Evolutionary conservation across 2,329 filamentous ascomycete genomes (phyloP), one percentile per base, ranked within the genome.

Genomic region (Nothomitra cinnamomea): DNA sequence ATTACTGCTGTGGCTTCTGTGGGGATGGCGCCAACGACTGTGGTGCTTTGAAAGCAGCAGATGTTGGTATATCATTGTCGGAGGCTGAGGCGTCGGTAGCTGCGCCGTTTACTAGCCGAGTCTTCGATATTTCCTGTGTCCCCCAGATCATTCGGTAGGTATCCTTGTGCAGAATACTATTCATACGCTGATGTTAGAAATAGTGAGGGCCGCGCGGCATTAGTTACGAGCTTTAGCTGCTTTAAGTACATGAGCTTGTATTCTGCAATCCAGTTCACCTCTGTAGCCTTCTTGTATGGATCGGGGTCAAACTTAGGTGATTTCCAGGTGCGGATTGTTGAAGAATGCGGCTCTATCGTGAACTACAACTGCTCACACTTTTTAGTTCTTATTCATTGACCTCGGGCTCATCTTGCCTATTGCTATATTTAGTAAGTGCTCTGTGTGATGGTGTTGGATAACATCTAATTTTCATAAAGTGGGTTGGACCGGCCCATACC

Each of bases 161-260:
- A 25, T 25, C 24, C n/a, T n/a, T 42, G 40, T 15, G 43, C 40
- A 2, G 19, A 24, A 49, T 17, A 13, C 3, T 17, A 8, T 32
- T 40, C 5, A n/a, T 17, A 10, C 15, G 38, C n/a, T 21, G 22
- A 24, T n/a, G 43, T 41, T n/a, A 6, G 54, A 67, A 51, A 58
- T 67, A 82, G 88, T 59, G 92, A 98, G 72, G 92, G 92, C 19
- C 82, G 94, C 57, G 90, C 90, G 19, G 87, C 94, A 35, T 76
- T 98, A 35, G 89, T 96, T n/a, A 98, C 92, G 12, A 95, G 88
- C 67, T 98, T 98, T 71, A 94, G 87, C 70, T 98, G 92, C 71
- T 98, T 98, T 77, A 98, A 96, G 72, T 98, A 94, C 69, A 98
- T 98, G 94, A 94, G 86, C 61, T 70, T 98, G 59, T 98, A 98